These are phyloP conservation scores for Persicaria maculosa DNA, from an alignment of 148 eudicot genomes.

Conservation along the genomic window DNA sequence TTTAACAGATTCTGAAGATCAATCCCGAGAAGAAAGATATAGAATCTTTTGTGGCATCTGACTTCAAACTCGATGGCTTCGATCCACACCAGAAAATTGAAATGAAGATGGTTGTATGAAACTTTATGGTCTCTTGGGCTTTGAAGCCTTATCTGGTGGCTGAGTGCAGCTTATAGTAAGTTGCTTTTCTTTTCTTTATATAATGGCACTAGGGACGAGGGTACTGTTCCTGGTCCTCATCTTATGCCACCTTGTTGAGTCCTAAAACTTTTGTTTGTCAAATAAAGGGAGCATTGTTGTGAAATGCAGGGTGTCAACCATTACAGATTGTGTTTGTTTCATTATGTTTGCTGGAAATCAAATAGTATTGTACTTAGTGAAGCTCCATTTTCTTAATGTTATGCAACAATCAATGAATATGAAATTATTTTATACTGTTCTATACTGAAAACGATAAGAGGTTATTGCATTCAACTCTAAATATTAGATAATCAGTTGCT, in stretches of 20 bases:
- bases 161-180: background rate
- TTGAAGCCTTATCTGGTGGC: background rate
- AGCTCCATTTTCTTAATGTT: too few species aligned
- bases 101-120: constrained; percentile 86
- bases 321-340: too few species aligned
- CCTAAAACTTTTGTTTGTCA: too few species aligned
- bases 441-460: background rate
- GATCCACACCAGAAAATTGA: constrained; percentile 84
- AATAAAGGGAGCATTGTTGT: too few species aligned
- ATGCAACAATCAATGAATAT: background rate
- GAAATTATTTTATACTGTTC: background rate
- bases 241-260: too few species aligned
- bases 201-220: background rate
- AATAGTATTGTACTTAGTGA: too few species aligned
- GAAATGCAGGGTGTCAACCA: too few species aligned
- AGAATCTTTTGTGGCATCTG: constrained; percentile 66
- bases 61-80: constrained; percentile 63
- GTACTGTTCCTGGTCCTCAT: too few species aligned
- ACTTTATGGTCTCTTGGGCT: background rate
- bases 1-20: constrained; percentile 60
- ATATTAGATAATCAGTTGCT: background rate
- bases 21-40: constrained; percentile 65
- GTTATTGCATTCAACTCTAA: background rate
- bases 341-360: too few species aligned
- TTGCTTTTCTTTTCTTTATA: background rate